Evolutionary conservation across 345 rosid genomes (phyloP).

Genomic region (Populus nigra): DNA sequence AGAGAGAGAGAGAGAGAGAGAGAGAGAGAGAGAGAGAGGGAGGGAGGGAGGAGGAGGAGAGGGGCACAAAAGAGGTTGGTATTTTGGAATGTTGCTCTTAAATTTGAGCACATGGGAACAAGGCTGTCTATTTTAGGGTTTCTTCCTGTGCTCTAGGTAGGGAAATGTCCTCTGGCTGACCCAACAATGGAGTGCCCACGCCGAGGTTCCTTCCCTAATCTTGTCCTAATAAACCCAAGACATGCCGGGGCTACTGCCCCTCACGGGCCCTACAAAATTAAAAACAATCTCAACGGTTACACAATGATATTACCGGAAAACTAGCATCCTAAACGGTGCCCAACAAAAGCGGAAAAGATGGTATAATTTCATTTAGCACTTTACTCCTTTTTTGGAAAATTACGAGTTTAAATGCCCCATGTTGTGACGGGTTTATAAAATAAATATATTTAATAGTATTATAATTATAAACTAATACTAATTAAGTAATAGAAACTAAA

Average conservation of each 20-base stretch:
- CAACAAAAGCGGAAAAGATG: too few species aligned
- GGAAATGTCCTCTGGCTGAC: conserved; percentile 57
- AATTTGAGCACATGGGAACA: conserved; percentile 82
- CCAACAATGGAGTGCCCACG: conserved; percentile 54
- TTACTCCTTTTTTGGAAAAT: too few species aligned
- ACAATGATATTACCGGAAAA: neutral
- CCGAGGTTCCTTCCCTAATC: conserved; percentile 44
- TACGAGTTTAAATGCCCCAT: fast-evolving
- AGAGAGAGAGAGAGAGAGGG: neutral
- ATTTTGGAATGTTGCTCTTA: conserved; percentile 70
- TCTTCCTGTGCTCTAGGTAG: conserved; percentile 49
- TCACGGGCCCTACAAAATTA: conserved; percentile 29
- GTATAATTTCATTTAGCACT: too few species aligned
- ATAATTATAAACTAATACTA: too few species aligned
- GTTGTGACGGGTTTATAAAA: too few species aligned
- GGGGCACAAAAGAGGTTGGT: conserved; percentile 34
- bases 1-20: neutral
- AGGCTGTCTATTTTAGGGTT: conserved; percentile 59
- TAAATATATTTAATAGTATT: too few species aligned
- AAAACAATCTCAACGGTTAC: neutral
- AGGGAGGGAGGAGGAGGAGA: conserved; percentile 8
- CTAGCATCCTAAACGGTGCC: too few species aligned
- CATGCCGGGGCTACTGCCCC: conserved; percentile 61
- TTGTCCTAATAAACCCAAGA: conserved; percentile 64
- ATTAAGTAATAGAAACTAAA: too few species aligned